Evolutionary conservation across 2,329 filamentous ascomycete genomes (phyloP).

Genomic region (Paecilomyces sp.): DNA sequence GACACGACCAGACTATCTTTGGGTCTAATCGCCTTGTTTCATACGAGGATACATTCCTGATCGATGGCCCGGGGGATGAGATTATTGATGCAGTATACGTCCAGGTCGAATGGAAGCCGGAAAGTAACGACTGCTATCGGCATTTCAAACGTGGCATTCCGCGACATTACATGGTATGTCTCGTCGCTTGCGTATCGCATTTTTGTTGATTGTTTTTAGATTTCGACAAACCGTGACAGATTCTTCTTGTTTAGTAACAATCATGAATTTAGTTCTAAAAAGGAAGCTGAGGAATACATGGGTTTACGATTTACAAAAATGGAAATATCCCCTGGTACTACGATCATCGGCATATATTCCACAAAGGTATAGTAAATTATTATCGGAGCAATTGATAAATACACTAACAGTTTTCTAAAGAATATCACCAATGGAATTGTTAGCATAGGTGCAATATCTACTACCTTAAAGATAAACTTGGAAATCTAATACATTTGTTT

Average conservation of each 20-base stretch:
- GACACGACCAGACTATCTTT: not conserved
- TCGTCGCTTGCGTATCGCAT: not conserved
- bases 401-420: not conserved
- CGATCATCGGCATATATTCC: not conserved
- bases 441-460: not conserved
- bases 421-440: not conserved
- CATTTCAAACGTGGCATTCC: not conserved
- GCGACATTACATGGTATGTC: not conserved
- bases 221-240: not conserved
- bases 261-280: not conserved
- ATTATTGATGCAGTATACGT: not conserved
- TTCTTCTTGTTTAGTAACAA: not conserved
- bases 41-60: not conserved
- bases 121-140: not conserved
- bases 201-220: not conserved
- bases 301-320: not conserved
- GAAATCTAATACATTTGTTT: not conserved
- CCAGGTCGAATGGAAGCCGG: not conserved
- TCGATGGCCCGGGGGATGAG: not conserved
- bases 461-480: not conserved
- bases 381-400: not conserved
- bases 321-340: not conserved
- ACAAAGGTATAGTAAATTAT: not conserved
- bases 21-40: not conserved
- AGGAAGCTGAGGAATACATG: not conserved